Base-by-base conservation (phyloP, 2,329 filamentous ascomycete genomes). In the Aureobasidium namibiae region DNA sequence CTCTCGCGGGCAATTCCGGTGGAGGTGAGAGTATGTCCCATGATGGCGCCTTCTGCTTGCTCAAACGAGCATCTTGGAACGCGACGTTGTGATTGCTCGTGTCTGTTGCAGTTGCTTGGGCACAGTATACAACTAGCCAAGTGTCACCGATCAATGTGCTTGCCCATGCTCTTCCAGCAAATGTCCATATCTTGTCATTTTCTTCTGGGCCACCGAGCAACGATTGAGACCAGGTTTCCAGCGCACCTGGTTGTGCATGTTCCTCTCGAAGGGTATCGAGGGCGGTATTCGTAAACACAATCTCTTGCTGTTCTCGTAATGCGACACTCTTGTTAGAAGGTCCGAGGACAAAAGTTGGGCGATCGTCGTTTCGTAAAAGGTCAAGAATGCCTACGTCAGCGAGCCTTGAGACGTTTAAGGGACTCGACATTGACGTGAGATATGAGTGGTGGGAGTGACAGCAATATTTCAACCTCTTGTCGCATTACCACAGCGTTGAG, bases 51-150 rank as follows among this genome's bases (percentile, higher is more conserved):
- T 39, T 29, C 21, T 14, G 21, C 14, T 6, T 45, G 57, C 21
- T 53, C 38, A 18, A 14, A 26, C 26, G 52, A 45, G n/a, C 39
- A 18, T 31, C 9, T 3, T 34, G n/a, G 14, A 11, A 29, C 13
- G 29, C 13, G 8, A 18, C 14, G 7, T 45, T 16, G 14, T 13
- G 42, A 18, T 29, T 45, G 23, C 14, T 8, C 14, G 14, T 13
- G 14, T 26, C 14, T 13, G 23, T 45, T 3, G 24, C 9, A 3
- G 8, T 4, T n/a, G 18, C 16, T 26, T 61, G 53, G 18, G 41
- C 45, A 24, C 59, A 61, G 39, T 61, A 61, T n/a, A 61, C 45
- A 7, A 61, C 21, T 14, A 44, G 18, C 59, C 59, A 61, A 31
- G 7, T 39, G 8, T 23, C 42, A 4, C 36, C n/a, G 44, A 61